phyloP scores from a whole-genome alignment of 768 basidiomycete genomes.

The Rubroboletus pulcherrimus region DNA sequence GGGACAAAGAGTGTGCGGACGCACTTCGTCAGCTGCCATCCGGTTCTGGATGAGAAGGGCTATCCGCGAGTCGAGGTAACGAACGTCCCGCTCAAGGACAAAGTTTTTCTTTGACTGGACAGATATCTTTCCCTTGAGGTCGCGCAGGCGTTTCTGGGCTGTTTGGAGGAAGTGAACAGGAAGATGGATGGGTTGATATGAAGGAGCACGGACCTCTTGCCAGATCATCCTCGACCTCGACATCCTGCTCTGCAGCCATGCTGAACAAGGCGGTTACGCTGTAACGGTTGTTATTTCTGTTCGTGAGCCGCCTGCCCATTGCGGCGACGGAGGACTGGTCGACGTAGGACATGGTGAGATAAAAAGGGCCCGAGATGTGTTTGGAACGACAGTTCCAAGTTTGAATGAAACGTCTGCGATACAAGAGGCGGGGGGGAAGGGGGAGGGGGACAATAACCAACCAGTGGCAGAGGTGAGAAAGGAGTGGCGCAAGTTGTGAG shows the following conservation, averaged over 20 bases:
- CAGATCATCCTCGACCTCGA: slow-evolving; percentile 95
- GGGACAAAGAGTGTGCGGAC: slow-evolving; percentile 22
- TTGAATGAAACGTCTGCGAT: not conserved
- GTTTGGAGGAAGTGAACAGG: slow-evolving; percentile 1
- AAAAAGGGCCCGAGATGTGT: not conserved
- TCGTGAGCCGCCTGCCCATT: slow-evolving; percentile 74
- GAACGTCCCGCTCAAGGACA: slow-evolving; percentile 96
- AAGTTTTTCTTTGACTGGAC: slow-evolving; percentile 99
- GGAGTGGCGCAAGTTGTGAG: slow-evolving; percentile 11
- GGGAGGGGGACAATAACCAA: slow-evolving; percentile 5
- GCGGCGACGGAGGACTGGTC: slow-evolving; percentile 60
- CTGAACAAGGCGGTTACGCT: slow-evolving; percentile 94
- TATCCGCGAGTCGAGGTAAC: slow-evolving; percentile 96
- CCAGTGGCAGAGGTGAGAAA: slow-evolving; percentile 5
- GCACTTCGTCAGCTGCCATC: slow-evolving; percentile 92
- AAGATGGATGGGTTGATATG: not conserved
- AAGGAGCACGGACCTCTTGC: slow-evolving; percentile 66
- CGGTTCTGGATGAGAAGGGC: slow-evolving; percentile 97
- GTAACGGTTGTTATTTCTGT: slow-evolving; percentile 94
- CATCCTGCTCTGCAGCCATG: slow-evolving; percentile 98
- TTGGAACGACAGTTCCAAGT: slow-evolving; percentile 8
- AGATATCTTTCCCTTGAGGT: slow-evolving; percentile 95
- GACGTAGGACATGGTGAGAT: slow-evolving; percentile 51
- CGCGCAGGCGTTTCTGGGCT: slow-evolving; percentile 97
- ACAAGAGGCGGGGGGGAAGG: not conserved